Percentiles rank a stretch among this genome's conserved stretches.
These are phyloP conservation scores for Candida dajiaensis DNA, from an alignment of 805 yeast genomes.

Conservation along the genomic window DNA sequence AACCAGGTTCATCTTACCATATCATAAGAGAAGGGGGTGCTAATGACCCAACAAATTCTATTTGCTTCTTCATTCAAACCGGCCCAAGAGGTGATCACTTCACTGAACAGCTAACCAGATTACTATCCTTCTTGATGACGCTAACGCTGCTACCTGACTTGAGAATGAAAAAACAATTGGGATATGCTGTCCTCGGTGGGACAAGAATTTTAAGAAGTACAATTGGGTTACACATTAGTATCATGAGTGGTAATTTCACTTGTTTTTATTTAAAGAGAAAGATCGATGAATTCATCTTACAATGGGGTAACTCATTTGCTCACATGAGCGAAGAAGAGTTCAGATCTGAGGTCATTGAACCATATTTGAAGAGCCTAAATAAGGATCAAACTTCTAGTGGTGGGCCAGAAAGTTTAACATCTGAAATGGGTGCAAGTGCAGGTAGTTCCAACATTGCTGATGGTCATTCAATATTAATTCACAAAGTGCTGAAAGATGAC, in stretches of 20 bases:
- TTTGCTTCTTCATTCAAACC: constrained; percentile 51
- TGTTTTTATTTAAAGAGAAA: constrained; percentile 37
- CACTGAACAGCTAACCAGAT: constrained; percentile 35
- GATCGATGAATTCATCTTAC: constrained; percentile 41
- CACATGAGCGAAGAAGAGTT: constrained; percentile 32
- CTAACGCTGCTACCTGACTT: constrained; percentile 39
- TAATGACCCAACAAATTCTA: constrained; percentile 46
- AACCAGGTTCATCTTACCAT: constrained; percentile 30
- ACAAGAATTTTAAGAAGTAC: constrained; percentile 43
- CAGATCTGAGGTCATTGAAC: constrained; percentile 25
- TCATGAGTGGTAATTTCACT: constrained; percentile 44
- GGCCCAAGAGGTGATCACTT: constrained; percentile 37
- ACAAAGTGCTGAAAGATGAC: constrained; percentile 30
- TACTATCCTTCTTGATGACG: constrained; percentile 43
- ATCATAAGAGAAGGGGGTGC: constrained; percentile 30
- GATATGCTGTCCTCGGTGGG: constrained; percentile 59
- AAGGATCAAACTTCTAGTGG: constrained; percentile 16
- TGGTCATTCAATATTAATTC: constrained; percentile 31
- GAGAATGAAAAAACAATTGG: constrained; percentile 52
- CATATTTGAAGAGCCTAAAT: constrained; percentile 28
- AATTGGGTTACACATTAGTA: constrained; percentile 51
- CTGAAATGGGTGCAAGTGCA: constrained; percentile 29
- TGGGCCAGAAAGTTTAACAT: constrained; percentile 31
- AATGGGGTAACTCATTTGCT: constrained; percentile 32
- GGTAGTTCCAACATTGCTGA: constrained; percentile 26